A percentile compares a stretch with the other conserved stretches of the same genome.
Conservation (phyloP, 2,329 filamentous ascomycete species). For the Trichoderma atroviride region DNA sequence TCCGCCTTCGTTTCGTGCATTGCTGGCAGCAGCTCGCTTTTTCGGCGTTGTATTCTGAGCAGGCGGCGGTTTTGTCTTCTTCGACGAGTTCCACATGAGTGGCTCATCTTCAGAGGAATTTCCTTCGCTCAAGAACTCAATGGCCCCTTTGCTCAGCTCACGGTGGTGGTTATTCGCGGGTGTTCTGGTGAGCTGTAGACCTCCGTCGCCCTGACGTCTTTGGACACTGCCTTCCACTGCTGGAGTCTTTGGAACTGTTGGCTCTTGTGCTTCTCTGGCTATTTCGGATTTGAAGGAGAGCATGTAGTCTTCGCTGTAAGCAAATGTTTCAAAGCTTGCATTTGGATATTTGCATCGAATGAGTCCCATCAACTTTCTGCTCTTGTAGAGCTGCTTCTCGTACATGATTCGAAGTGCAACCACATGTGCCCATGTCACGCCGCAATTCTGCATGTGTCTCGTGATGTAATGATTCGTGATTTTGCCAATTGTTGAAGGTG, state of each 20-base stretch:
- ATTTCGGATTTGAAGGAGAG: not conserved
- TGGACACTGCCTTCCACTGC: not conserved
- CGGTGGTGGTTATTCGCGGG: not conserved
- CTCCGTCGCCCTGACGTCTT: not conserved
- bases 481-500: conserved; percentile 16
- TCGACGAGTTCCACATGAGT: not conserved
- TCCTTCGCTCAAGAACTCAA: not conserved
- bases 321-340: conserved; percentile 5
- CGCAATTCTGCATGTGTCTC: not conserved
- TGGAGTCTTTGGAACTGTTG: not conserved
- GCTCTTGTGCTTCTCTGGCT: not conserved
- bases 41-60: not conserved
- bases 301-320: not conserved
- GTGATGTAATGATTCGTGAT: conserved; percentile 23
- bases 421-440: conserved; percentile 27
- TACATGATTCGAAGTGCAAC: conserved; percentile 22
- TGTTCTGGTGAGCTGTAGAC: too few relatives aligned
- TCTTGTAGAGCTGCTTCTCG: conserved; percentile 12
- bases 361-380: conserved; percentile 8
- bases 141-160: not conserved
- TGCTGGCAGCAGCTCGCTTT: not conserved
- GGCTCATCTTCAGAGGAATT: not conserved
- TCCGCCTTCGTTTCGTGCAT: not conserved
- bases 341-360: conserved; percentile 14
- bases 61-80: not conserved